phyloP scores from a whole-genome alignment of 441 rosid species.

The Bruguiera hainesii region DNA sequence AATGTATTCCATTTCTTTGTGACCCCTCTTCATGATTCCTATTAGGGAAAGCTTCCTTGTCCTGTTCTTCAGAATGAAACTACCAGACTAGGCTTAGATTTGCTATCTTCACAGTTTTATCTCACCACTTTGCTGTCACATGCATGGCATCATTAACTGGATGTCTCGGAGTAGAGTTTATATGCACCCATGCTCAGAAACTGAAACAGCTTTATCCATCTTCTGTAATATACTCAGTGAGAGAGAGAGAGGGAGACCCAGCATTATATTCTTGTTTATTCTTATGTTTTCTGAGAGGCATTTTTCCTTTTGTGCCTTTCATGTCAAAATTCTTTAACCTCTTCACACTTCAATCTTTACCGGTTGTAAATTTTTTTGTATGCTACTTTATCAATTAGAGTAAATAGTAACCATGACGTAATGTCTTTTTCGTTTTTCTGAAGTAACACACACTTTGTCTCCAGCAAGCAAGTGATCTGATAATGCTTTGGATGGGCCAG shows the following conservation, averaged over 20 bases:
- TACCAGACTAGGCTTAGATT: constrained; percentile 41
- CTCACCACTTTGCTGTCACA: not conserved
- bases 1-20: not conserved
- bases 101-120: not conserved
- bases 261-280: no score
- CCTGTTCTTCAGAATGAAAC: constrained; percentile 59
- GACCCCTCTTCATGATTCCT: not conserved
- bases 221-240: no score
- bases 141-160: not conserved
- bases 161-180: not conserved
- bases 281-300: no score
- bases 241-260: no score
- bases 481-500: not conserved
- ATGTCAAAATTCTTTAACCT: not conserved
- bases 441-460: not conserved
- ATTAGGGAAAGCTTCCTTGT: constrained; percentile 71
- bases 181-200: not conserved
- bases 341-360: not conserved
- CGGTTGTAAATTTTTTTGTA: constrained; percentile 23
- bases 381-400: constrained; percentile 8
- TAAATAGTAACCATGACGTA: not conserved
- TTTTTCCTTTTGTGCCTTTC: not conserved
- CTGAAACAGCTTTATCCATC: no score
- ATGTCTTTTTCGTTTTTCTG: not conserved
- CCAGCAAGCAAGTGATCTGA: not conserved